These are phyloP conservation scores for Clonostachys byssicola DNA, from an alignment of 2,329 filamentous ascomycete species.

Conservation along the genomic window DNA sequence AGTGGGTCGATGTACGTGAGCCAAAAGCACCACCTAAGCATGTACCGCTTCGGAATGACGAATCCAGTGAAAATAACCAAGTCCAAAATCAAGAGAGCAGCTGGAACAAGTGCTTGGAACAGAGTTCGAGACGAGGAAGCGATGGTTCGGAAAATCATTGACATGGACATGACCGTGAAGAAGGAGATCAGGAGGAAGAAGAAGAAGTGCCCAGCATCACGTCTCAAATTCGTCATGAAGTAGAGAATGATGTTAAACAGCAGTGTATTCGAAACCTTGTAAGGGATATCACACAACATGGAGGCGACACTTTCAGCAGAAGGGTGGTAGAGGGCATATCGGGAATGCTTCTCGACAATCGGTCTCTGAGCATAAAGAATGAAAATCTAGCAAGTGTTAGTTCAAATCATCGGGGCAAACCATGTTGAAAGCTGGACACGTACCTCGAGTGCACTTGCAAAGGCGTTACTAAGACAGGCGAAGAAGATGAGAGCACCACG, in stretches of 20 bases:
- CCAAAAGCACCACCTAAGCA: slow-evolving; percentile 80
- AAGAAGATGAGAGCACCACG: slow-evolving; percentile 83
- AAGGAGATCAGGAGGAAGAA: slow-evolving; percentile 79
- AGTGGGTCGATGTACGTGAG: slow-evolving; percentile 78
- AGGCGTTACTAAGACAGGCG: slow-evolving; percentile 81
- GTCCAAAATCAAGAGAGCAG: slow-evolving; percentile 57
- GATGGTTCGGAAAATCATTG: slow-evolving; percentile 81
- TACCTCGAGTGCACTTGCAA: slow-evolving; percentile 72
- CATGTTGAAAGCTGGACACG: slow-evolving; percentile 12
- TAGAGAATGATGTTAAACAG: slow-evolving; percentile 79
- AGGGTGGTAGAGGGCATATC: slow-evolving; percentile 86
- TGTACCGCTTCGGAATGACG: slow-evolving; percentile 60
- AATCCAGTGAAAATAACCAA: slow-evolving; percentile 71
- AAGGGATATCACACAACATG: slow-evolving; percentile 82
- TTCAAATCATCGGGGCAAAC: slow-evolving; percentile 7
- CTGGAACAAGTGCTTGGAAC: slow-evolving; percentile 58
- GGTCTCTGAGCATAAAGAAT: slow-evolving; percentile 84
- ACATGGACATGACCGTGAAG: slow-evolving; percentile 71
- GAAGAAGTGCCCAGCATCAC: slow-evolving; percentile 76
- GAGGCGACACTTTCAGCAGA: slow-evolving; percentile 84
- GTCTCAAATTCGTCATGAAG: slow-evolving; percentile 79
- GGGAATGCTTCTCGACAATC: slow-evolving; percentile 85
- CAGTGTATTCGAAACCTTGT: slow-evolving; percentile 68
- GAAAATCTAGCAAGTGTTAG: slow-evolving; percentile 51
- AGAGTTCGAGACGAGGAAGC: slow-evolving; percentile 71